Evolutionary conservation across 2,329 filamentous ascomycete species (phyloP).

Genomic region (Fusarium lyarnte): DNA sequence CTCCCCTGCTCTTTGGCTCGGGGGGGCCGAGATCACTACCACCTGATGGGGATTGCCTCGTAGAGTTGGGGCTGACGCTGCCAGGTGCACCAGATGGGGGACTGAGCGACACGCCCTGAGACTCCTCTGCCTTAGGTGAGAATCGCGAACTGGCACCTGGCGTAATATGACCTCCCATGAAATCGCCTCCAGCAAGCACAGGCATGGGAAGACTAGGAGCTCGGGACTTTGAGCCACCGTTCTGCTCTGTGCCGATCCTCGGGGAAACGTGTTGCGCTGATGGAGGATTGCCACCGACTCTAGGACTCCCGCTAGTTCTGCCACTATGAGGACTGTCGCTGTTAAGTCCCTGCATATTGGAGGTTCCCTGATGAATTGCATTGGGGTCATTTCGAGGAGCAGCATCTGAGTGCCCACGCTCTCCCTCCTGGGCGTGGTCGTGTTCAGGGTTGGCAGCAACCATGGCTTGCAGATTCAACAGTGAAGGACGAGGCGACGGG

Average conservation of each 20-base stretch:
- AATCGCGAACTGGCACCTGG: neutral
- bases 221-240: neutral
- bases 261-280: constrained; percentile 8
- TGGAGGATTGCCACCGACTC: neutral
- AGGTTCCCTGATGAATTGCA: neutral
- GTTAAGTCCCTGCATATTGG: constrained; percentile 10
- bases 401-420: neutral
- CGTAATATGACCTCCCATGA: neutral
- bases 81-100: constrained; percentile 19
- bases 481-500: constrained; percentile 22
- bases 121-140: constrained; percentile 3
- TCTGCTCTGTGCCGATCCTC: constrained; percentile 6
- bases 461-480: constrained; percentile 24
- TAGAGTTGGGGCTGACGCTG: constrained; percentile 23
- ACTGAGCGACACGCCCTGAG: constrained; percentile 29
- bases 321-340: constrained; percentile 23
- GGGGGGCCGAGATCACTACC: constrained; percentile 7
- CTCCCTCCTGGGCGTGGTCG: neutral
- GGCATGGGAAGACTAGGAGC: constrained; percentile 5
- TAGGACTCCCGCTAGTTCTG: constrained; percentile 14
- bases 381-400: neutral
- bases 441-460: constrained; percentile 6
- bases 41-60: constrained; percentile 13
- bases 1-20: constrained; percentile 4
- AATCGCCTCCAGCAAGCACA: neutral